Percentiles rank a stretch among this genome's conserved stretches.
These are phyloP conservation scores for Bombardia bombarda DNA, from an alignment of 495 filamentous ascomycete genomes.

Conservation along the genomic window DNA sequence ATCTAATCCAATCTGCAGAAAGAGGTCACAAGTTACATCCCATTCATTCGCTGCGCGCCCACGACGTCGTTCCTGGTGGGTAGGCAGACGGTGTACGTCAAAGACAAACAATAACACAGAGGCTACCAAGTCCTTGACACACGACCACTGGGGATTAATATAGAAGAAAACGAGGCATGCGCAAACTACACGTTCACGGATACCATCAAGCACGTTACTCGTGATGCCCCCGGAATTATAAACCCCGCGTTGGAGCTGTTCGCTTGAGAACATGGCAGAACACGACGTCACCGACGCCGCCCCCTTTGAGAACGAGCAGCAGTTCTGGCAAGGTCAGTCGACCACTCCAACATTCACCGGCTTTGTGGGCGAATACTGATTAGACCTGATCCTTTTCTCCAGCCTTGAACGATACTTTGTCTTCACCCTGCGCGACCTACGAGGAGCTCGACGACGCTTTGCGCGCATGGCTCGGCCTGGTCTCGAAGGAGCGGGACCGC, in stretches of 20 bases:
- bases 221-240: slow-evolving; percentile 19
- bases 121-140: too few relatives aligned
- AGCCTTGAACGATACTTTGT: slow-evolving; percentile 81
- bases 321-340: slow-evolving; percentile 83
- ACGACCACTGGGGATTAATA: too few relatives aligned
- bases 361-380: slow-evolving; percentile 3
- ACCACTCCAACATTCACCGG: not conserved
- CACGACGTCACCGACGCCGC: slow-evolving; percentile 58
- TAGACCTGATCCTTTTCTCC: not conserved
- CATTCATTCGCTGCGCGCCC: too few relatives aligned
- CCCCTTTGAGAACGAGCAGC: slow-evolving; percentile 71
- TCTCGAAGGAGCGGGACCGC: slow-evolving; percentile 70
- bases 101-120: too few relatives aligned
- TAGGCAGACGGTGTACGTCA: too few relatives aligned
- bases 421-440: slow-evolving; percentile 60
- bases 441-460: slow-evolving; percentile 80
- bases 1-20: too few relatives aligned
- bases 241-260: slow-evolving; percentile 9
- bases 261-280: slow-evolving; percentile 44
- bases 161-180: too few relatives aligned
- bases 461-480: slow-evolving; percentile 73
- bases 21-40: too few relatives aligned
- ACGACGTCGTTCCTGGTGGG: too few relatives aligned
- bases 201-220: too few relatives aligned
- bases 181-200: too few relatives aligned